Evolutionary conservation across 2,329 filamentous ascomycete species (phyloP).

Genomic region (Aquanectria penicillioides): DNA sequence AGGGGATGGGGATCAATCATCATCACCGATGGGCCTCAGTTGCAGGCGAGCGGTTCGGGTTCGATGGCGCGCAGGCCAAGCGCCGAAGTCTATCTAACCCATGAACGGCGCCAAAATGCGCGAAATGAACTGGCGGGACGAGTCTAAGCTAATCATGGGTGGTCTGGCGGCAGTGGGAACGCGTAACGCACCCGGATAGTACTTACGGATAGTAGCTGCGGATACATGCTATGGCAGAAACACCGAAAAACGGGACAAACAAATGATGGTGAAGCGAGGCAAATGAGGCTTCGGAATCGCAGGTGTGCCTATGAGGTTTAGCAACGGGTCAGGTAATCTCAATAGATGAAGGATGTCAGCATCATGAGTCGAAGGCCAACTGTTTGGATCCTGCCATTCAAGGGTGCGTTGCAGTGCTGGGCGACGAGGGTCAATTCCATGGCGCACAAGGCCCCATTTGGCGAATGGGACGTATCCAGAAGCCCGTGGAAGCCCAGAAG

Average conservation of each 20-base stretch:
- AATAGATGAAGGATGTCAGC: slow-evolving; percentile 6
- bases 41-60: neutral
- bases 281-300: no score
- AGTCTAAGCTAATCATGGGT: neutral
- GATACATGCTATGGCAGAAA: no score
- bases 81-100: neutral
- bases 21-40: slow-evolving; percentile 1
- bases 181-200: neutral
- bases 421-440: neutral
- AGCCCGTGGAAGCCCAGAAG: neutral
- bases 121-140: slow-evolving; percentile 11
- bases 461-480: neutral
- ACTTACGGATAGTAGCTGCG: no score
- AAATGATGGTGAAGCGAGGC: neutral
- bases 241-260: neutral
- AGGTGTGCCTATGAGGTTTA: neutral
- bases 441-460: no score
- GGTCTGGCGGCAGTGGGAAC: neutral
- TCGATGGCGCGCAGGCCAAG: neutral
- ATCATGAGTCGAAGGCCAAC: slow-evolving; percentile 4
- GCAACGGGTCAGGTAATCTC: slow-evolving; percentile 9
- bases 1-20: neutral
- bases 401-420: neutral
- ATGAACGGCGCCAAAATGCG: neutral
- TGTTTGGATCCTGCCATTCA: neutral